Percentiles rank a stretch among this genome's conserved stretches.
Conservation (phyloP, 2,329 filamentous ascomycete genomes). For the Aspergillus sp. region DNA sequence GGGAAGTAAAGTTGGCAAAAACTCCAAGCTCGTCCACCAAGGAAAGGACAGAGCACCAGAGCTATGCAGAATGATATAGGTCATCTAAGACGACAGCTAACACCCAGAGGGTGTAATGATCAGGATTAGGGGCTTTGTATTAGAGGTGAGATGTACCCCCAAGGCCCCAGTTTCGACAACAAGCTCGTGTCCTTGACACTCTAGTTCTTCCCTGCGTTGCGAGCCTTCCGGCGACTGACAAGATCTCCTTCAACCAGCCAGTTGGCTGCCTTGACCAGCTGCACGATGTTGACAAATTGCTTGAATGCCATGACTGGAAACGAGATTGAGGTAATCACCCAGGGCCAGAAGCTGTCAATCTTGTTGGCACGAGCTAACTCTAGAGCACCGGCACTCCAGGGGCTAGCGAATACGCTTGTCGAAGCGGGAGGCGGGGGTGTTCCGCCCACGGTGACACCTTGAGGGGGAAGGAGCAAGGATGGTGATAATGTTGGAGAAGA, state of each 20-base stretch:
- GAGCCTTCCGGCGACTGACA: conserved; percentile 55
- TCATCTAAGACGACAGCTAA: conserved; percentile 1
- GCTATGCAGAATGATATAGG: conserved; percentile 27
- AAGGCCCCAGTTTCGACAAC: background rate
- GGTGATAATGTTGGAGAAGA: conserved; percentile 86
- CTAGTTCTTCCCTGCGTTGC: conserved; percentile 35
- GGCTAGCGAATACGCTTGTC: conserved; percentile 77
- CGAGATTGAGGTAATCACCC: conserved; percentile 78
- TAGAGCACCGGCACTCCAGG: conserved; percentile 88
- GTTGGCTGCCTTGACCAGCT: conserved; percentile 87
- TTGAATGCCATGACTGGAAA: conserved; percentile 87
- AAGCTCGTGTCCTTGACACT: background rate
- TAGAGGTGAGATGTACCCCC: background rate
- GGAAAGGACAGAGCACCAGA: conserved; percentile 31
- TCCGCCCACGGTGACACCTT: conserved; percentile 54
- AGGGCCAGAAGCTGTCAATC: conserved; percentile 72
- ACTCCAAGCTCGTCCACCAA: conserved; percentile 13
- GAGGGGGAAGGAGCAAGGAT: conserved; percentile 64
- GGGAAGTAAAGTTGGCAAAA: conserved; percentile 12
- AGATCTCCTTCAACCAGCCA: conserved; percentile 93
- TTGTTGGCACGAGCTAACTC: conserved; percentile 94
- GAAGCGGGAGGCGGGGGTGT: conserved; percentile 68
- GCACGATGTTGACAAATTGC: conserved; percentile 90
- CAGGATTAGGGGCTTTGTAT: background rate
- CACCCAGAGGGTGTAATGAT: background rate